Percentiles rank a stretch among this genome's conserved stretches.
Evolutionary conservation across 129 eudicot genomes (phyloP).

Genomic region (Apium graveolens): DNA sequence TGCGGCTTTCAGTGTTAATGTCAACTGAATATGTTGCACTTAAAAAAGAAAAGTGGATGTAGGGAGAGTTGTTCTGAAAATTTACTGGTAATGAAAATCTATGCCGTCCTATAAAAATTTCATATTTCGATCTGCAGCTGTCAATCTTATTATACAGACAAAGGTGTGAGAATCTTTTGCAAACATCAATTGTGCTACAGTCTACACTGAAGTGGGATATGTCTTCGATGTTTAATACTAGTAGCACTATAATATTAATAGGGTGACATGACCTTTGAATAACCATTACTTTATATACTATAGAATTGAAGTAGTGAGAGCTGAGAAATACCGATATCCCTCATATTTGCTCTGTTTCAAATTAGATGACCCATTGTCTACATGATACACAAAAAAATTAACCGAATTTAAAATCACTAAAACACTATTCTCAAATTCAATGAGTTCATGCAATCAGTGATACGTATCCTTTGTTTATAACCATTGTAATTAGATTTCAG

Average conservation of each 20-base stretch:
- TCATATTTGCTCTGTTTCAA: not conserved
- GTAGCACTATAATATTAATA: not conserved
- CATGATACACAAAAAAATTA: not conserved
- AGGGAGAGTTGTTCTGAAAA: not conserved
- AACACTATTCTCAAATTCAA: not conserved
- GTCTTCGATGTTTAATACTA: not conserved
- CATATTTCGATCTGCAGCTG: not conserved
- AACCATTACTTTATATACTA: not conserved
- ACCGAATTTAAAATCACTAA: not conserved
- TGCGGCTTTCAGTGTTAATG: not conserved
- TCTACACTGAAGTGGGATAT: not conserved
- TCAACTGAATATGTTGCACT: not conserved
- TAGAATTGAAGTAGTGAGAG: not conserved
- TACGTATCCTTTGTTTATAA: not conserved
- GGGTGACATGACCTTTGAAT: not conserved
- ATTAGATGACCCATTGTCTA: not conserved
- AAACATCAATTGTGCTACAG: not conserved
- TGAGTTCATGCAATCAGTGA: not conserved
- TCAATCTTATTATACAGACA: not conserved
- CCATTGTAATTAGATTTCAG: not conserved
- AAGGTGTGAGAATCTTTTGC: not conserved
- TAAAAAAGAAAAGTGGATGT: not conserved
- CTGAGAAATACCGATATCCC: not conserved
- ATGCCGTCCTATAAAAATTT: not conserved
- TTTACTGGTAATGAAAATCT: not conserved